phyloP scores from a whole-genome alignment of 192 early-diverging fungal species.

The Lobosporangium transversale region DNA sequence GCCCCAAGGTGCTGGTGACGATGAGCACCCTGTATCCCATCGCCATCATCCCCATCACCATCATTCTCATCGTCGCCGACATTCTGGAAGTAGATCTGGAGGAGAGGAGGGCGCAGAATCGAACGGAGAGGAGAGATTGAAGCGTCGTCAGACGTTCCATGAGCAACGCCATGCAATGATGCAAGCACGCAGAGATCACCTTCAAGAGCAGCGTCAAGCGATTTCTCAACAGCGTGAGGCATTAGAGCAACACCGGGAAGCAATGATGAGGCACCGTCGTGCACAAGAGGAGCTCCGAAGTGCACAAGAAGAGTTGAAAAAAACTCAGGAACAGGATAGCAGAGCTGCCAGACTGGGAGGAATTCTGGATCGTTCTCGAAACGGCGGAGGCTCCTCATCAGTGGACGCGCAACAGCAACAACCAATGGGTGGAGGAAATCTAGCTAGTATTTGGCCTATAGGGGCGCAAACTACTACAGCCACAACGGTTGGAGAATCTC shows the following conservation, averaged over 20 bases:
- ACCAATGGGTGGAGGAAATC: slow-evolving; percentile 33
- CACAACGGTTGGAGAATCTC: neutral
- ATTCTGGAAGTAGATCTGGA: slow-evolving; percentile 31
- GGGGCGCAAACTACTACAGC: neutral
- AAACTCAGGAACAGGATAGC: slow-evolving; percentile 22
- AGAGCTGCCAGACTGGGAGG: slow-evolving; percentile 4
- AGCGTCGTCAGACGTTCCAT: slow-evolving; percentile 44
- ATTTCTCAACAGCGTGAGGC: slow-evolving; percentile 21
- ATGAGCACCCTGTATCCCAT: slow-evolving; percentile 1
- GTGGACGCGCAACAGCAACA: neutral
- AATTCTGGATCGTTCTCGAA: slow-evolving; percentile 5
- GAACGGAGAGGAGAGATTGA: slow-evolving; percentile 20
- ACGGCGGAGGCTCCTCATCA: neutral
- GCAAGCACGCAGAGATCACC: slow-evolving; percentile 17
- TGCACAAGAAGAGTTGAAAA: slow-evolving; percentile 16
- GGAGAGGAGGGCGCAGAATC: slow-evolving; percentile 7
- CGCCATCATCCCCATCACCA: slow-evolving; percentile 8
- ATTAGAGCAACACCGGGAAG: slow-evolving; percentile 11
- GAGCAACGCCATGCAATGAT: slow-evolving; percentile 28
- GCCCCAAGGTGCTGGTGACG: neutral
- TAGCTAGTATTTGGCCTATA: slow-evolving; percentile 37
- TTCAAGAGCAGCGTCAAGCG: slow-evolving; percentile 22
- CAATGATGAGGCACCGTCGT: neutral
- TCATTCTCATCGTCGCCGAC: slow-evolving; percentile 19
- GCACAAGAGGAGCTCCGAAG: slow-evolving; percentile 11